Evolutionary conservation across 2,329 filamentous ascomycete genomes (phyloP), one percentile per base, ranked within the genome.

Genomic region (Coniochaeta sp.): DNA sequence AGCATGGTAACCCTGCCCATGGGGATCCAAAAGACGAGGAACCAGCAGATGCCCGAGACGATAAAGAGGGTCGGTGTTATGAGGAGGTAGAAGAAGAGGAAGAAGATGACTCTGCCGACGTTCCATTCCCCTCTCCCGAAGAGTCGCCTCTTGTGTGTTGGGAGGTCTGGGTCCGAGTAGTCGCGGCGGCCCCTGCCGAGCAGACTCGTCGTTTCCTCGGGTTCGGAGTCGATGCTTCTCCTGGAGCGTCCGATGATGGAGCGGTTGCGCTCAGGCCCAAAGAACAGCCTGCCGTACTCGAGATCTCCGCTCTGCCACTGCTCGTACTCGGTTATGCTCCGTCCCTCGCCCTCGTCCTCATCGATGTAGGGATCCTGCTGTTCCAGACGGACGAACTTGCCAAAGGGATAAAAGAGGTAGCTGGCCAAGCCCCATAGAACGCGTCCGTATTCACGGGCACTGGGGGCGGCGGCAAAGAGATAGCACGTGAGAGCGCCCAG

Each of bases 251-350:
- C 94, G 38, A 96, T 76, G 50, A 97, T 83, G 6, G 91, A 95
- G 50, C 88, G 82, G 59, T 79, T 85, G 54, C 81, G 73, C 51
- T 83, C 82, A 3, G 94, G 94, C 0, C 94, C 95, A 66, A 99
- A 99, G 74, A 99, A 97, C 2, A 99, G 79, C 30, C 92, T 82
- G 3, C 94, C 94, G 66, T 97, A 91, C 68, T 99, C 94, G 30
- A 99, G 80, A 63, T 99, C 94, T 49, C 94, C 94, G 64, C 85
- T 96, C 71, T 99, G 94, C 94, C 94, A 99, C 70, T 96, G 91
- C 68, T 99, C 94, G 65, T 99, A 99, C 72, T 99, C 94, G 62
- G 89, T 95, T 63, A 99, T 96, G 71, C 91, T 97, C 63, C 94
- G 84, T 18, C 94, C 94, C 70, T 99, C 94, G 35, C 92, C 91